Base-by-base conservation (phyloP, 805 yeast genomes). In the Barnettozyma salicaria region DNA sequence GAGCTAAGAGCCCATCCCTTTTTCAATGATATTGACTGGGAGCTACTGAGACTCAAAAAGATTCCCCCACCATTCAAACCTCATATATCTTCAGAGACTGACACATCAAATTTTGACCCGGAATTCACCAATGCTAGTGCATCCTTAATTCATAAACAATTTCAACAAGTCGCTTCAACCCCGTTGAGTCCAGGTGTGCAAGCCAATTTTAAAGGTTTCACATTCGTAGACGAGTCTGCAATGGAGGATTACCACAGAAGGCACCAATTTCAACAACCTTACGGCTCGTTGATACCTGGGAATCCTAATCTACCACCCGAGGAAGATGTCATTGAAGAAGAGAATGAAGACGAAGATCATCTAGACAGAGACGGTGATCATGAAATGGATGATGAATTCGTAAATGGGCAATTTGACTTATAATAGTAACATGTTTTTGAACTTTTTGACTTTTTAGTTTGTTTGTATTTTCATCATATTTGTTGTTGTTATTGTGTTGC, bases 61-160 rank as follows among this genome's bases (percentile, higher is more conserved):
- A 76, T 90, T 8, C 94, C 96, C 28, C 98, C 98, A 19, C 98
- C 98, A 3, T 90, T 87, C 68, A 87, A 87, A 61, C 98, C 98
- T 4, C 96, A 87, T 58, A 73, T 92, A 46, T 66, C 81, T 8
- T 80, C 86, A 27, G 98, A 92, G 56, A 78, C 92, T 3, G 98
- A 92, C 60, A 90, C 96, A 3, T 85, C 96, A 4, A 92, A 92
- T 62, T 92, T 92, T 61, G 98, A 92, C 58, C 97, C 98, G 5
- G 97, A 92, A 61, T 92, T 92, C 63, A 92, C 98, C 16, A 81
- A 80, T 51, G 86, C 95, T 29, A 80, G 94, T 13, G 87, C 96
- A 0, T 80, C 95, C 7, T 79, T 79, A 27, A 74, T 88, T 58
- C 80, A 70, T 52, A 78, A 76, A 50, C 84, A 78, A 49, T 67